Evolutionary conservation across 2,329 filamentous ascomycete genomes (phyloP), one percentile per base, ranked within the genome.

Genomic region (Periconia macrospinosa): DNA sequence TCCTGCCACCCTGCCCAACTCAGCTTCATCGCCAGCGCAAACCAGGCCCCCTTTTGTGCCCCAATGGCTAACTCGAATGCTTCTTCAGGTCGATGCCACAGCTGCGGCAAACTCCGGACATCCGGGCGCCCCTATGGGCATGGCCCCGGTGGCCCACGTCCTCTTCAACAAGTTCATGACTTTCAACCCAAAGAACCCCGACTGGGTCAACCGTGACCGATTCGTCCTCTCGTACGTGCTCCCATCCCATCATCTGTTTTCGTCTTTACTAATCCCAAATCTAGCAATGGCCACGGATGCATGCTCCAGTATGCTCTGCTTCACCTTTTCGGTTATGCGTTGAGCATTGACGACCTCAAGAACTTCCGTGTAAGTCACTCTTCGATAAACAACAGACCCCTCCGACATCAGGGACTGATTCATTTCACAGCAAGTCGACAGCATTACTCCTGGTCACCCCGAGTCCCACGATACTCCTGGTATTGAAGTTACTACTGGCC

Each of bases 221-320:
- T 99, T 99, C 75, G 92, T 99, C 59, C 92, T 99, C 76, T 99
- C 94, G 92, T 97, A 86, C 85, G 92, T 89, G 8, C 23, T 3
- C 23, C 23, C 23, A 27, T 27, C 23, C 23, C 23, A 27, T 27
- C 23, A 5, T 8, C 23, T 8, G 5, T 27, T 27, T 27, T 27
- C 23, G 8, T 27, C 23, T 10, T 43, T 23, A 47, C 65, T 69
- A 47, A 71, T 59, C 50, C 50, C 23, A 27, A 30, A n/a, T 8
- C 48, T 69, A 97, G 92, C 58, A 99, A 99, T 83, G 94, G 94
- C 68, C 94, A 99, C 81, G 94, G 89, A 69, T 99, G 94, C 86
- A 96, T 99, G 92, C 91, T 99, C 57, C 94, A 97, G 78, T 99
- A 99, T 87, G 90, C 93, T 71, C 86, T 99, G 67, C 89, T 99